Percentiles rank a stretch among this genome's conserved stretches.
phyloP scores from a whole-genome alignment of 306 rosid genomes.

The Luffa aegyptiaca region DNA sequence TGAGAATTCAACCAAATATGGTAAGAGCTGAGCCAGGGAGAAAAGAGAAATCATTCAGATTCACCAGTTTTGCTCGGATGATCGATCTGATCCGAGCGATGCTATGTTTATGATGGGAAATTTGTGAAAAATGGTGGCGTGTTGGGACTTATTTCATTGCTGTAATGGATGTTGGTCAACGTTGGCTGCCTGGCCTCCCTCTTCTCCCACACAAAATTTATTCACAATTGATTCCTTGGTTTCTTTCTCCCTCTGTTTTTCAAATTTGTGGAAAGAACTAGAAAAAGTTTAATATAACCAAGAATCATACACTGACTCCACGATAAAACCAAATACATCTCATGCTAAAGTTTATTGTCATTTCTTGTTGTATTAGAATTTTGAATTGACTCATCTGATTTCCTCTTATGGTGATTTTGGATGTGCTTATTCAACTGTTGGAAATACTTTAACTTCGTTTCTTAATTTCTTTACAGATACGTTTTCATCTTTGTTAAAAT shows the following conservation, averaged over 20 bases:
- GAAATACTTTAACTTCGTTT: too few relatives aligned
- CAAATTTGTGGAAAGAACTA: not conserved
- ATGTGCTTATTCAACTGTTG: too few relatives aligned
- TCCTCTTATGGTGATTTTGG: too few relatives aligned
- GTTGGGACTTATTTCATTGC: not conserved
- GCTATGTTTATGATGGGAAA: not conserved
- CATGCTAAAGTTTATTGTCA: not conserved
- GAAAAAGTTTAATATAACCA: not conserved
- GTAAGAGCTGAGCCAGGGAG: not conserved
- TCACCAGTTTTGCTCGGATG: not conserved
- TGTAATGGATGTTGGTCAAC: not conserved
- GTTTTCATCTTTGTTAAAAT: too few relatives aligned
- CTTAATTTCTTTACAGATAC: too few relatives aligned
- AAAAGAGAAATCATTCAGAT: not conserved
- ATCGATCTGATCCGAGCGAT: not conserved
- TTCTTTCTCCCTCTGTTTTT: not conserved
- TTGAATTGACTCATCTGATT: not conserved
- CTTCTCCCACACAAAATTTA: not conserved
- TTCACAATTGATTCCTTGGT: not conserved
- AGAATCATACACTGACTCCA: not conserved
- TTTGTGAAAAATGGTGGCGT: not conserved
- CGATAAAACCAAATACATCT: not conserved
- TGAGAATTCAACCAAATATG: not conserved
- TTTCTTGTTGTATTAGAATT: not conserved
- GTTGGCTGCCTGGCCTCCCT: not conserved